phyloP scores from a whole-genome alignment of 2,329 filamentous ascomycete species.

The Decorospora gaudefroyi region DNA sequence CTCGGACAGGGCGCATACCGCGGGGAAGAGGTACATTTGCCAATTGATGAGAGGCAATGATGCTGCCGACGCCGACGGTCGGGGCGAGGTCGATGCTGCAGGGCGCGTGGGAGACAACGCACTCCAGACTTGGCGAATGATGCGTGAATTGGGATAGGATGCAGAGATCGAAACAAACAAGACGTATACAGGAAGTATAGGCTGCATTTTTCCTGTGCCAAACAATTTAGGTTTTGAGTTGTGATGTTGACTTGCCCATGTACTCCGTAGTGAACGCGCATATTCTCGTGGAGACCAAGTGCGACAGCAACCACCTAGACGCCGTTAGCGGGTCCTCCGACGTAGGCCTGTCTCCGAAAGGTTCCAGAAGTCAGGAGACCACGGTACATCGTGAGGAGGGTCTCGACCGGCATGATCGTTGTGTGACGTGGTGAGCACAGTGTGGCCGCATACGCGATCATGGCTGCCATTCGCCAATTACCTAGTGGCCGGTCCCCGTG shows the following conservation, averaged over 20 bases:
- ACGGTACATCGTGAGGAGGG: constrained; percentile 21
- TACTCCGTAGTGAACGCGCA: too few relatives aligned
- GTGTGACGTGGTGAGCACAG: constrained; percentile 44
- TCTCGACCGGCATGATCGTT: constrained; percentile 21
- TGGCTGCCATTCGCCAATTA: constrained; percentile 27
- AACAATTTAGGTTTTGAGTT: too few relatives aligned
- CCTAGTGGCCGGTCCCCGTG: constrained; percentile 6
- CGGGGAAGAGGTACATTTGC: constrained; percentile 23
- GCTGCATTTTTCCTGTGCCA: not conserved
- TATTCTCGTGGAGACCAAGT: not conserved
- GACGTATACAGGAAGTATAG: not conserved
- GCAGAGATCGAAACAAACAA: constrained; percentile 3
- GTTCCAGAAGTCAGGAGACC: constrained; percentile 25
- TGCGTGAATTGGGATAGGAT: constrained; percentile 13
- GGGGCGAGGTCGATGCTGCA: constrained; percentile 19
- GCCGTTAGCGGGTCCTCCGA: constrained; percentile 28
- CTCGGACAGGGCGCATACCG: constrained; percentile 21
- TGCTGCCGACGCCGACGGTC: constrained; percentile 24
- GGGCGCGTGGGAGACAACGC: constrained; percentile 35
- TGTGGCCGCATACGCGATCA: constrained; percentile 32
- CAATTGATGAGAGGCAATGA: constrained; percentile 19
- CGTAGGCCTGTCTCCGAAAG: constrained; percentile 2
- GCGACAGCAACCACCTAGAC: constrained; percentile 1
- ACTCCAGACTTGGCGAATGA: constrained; percentile 36
- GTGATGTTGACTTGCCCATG: too few relatives aligned